Evolutionary conservation across 495 filamentous ascomycete genomes (phyloP).

Genomic region (Aeminium ludgeri): DNA sequence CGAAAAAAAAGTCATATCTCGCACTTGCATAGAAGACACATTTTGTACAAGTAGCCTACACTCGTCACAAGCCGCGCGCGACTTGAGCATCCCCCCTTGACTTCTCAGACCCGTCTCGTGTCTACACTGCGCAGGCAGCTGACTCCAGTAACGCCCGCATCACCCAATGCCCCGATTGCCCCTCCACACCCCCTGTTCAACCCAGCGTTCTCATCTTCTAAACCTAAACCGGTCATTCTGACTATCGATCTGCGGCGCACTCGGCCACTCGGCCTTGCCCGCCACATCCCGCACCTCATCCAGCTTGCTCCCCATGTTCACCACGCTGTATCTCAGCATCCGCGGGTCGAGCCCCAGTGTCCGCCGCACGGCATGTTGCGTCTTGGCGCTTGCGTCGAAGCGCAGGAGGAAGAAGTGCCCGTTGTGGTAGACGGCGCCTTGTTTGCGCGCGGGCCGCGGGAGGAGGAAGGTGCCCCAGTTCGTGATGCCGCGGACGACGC

Average conservation of each 20-base stretch:
- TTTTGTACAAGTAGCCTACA: too few relatives aligned
- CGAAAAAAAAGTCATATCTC: too few relatives aligned
- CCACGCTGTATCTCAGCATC: constrained; percentile 70
- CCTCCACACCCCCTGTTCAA: too few relatives aligned
- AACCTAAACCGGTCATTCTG: too few relatives aligned
- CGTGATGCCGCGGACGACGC: constrained; percentile 76
- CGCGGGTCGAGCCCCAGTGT: constrained; percentile 77
- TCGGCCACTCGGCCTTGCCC: constrained; percentile 45
- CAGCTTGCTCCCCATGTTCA: constrained; percentile 71
- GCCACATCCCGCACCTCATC: constrained; percentile 46
- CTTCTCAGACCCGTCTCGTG: too few relatives aligned
- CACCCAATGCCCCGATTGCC: too few relatives aligned
- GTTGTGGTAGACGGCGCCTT: constrained; percentile 60
- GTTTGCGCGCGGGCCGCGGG: constrained; percentile 50
- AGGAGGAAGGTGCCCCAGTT: constrained; percentile 91
- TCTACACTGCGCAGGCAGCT: too few relatives aligned
- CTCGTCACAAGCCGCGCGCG: too few relatives aligned
- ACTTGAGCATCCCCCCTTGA: too few relatives aligned
- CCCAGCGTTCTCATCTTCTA: too few relatives aligned
- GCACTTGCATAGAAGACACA: too few relatives aligned
- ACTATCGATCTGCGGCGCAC: neutral
- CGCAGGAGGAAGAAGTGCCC: constrained; percentile 98
- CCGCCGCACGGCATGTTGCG: constrained; percentile 54
- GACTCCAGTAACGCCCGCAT: too few relatives aligned
- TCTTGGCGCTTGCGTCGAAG: constrained; percentile 57